Conservation (phyloP, 1,284 basidiomycete species). For the Neonothopanus nambi region DNA sequence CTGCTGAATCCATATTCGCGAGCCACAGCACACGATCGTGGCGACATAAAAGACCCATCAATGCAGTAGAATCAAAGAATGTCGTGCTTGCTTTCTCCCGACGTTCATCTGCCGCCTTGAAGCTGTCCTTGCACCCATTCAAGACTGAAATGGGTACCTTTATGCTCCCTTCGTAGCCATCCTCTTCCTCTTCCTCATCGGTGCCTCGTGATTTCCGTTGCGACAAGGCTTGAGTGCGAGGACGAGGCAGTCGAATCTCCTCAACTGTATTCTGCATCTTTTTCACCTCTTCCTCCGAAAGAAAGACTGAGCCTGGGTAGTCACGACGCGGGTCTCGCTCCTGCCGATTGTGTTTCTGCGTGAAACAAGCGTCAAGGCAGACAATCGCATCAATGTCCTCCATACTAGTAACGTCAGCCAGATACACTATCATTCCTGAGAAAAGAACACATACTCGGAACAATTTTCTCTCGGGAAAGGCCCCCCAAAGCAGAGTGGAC, state of each 20-base stretch:
- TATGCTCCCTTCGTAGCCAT: conserved; percentile 11
- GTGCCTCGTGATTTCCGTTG: neutral
- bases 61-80: conserved; percentile 1
- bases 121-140: conserved; percentile 32
- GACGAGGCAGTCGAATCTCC: neutral
- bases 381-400: conserved; percentile 18
- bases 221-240: conserved; percentile 15
- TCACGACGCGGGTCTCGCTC: conserved; percentile 2
- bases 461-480: no score
- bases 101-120: no score
- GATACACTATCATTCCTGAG: no score
- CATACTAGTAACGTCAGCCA: no score
- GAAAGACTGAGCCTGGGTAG: conserved; percentile 10
- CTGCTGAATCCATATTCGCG: conserved; percentile 31
- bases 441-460: no score
- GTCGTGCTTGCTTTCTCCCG: conserved; percentile 7
- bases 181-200: neutral
- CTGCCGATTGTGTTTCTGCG: no score
- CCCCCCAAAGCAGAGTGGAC: no score
- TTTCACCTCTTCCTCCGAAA: conserved; percentile 3
- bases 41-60: conserved; percentile 6
- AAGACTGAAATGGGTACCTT: conserved; percentile 28
- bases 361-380: conserved; percentile 21
- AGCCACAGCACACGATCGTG: no score
- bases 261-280: neutral